Evolutionary conservation across 2,329 filamentous ascomycete genomes (phyloP).

Genomic region (Rhinocladiella similis): DNA sequence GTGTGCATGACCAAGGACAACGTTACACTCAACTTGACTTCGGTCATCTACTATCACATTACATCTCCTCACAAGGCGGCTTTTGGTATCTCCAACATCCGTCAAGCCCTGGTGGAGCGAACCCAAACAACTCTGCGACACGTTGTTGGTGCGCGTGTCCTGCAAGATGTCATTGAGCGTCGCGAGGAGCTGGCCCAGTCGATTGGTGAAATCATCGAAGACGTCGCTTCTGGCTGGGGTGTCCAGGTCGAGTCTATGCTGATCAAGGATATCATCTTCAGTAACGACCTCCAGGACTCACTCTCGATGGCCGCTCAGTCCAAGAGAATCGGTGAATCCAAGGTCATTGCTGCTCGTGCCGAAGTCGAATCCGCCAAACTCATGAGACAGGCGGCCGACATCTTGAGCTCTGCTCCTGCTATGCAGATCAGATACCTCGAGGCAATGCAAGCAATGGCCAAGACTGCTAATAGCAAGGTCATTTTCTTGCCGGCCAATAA

Average conservation of each 20-base stretch:
- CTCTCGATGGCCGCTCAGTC: constrained; percentile 97
- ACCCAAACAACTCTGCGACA: constrained; percentile 97
- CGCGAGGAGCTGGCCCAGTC: constrained; percentile 95
- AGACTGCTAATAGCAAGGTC: constrained; percentile 83
- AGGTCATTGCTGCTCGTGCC: constrained; percentile 95
- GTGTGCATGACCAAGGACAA: constrained; percentile 99
- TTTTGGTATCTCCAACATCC: constrained; percentile 92
- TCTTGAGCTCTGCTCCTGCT: constrained; percentile 83
- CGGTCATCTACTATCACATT: constrained; percentile 99
- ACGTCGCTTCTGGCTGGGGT: constrained; percentile 91
- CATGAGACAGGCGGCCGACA: constrained; percentile 77
- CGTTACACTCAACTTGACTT: constrained; percentile 88
- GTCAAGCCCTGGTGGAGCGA: constrained; percentile 93
- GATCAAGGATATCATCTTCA: constrained; percentile 99
- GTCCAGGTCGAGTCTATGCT: constrained; percentile 97
- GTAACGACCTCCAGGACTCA: constrained; percentile 89
- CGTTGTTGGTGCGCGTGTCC: constrained; percentile 89
- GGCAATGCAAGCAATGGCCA: constrained; percentile 98
- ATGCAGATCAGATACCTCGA: constrained; percentile 99
- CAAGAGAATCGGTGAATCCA: constrained; percentile 97
- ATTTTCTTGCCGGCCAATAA: constrained; percentile 73
- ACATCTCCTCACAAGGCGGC: constrained; percentile 93
- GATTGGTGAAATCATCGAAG: constrained; percentile 96
- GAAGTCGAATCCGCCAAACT: constrained; percentile 96
- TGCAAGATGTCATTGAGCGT: constrained; percentile 97